phyloP scores from a whole-genome alignment of 1,284 basidiomycete species.

The Ustilago lituana region DNA sequence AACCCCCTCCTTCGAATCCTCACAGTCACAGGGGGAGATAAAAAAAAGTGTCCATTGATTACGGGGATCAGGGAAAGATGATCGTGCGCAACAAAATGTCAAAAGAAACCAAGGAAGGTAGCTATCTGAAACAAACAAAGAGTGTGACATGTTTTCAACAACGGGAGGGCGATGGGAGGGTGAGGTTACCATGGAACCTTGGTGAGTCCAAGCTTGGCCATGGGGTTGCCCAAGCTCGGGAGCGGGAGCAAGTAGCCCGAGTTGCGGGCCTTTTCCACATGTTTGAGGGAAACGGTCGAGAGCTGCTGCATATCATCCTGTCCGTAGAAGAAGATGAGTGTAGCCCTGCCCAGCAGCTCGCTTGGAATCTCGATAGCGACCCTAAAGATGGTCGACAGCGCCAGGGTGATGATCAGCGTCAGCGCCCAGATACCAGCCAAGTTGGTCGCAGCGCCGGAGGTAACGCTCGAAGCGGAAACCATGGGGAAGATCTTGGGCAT shows the following conservation, averaged over 20 bases:
- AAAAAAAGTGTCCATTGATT: too few relatives aligned
- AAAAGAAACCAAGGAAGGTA: too few relatives aligned
- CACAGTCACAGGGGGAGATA: too few relatives aligned
- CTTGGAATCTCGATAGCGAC: slow-evolving; percentile 37
- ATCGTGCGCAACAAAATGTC: too few relatives aligned
- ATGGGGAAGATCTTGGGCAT: slow-evolving; percentile 47
- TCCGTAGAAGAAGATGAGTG: slow-evolving; percentile 44
- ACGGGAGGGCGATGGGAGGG: too few relatives aligned
- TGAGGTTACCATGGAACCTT: slow-evolving; percentile 30
- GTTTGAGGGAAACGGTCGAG: slow-evolving; percentile 11
- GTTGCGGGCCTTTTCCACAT: slow-evolving; percentile 33
- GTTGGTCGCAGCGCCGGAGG: slow-evolving; percentile 24
- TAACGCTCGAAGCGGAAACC: slow-evolving; percentile 15
- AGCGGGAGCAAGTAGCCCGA: slow-evolving; percentile 34
- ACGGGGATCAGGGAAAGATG: too few relatives aligned
- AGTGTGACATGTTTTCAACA: too few relatives aligned
- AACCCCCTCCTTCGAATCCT: too few relatives aligned
- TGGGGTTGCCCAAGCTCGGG: slow-evolving; percentile 44
- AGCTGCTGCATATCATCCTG: slow-evolving; percentile 42
- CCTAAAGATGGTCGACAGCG: slow-evolving; percentile 27
- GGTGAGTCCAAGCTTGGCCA: slow-evolving; percentile 43
- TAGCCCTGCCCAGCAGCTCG: slow-evolving; percentile 38
- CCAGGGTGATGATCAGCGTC: slow-evolving; percentile 34
- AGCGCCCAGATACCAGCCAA: slow-evolving; percentile 44
- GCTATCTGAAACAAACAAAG: too few relatives aligned